A percentile compares a stretch with the other conserved stretches of the same genome.
These are phyloP conservation scores for Capronia americana DNA, from an alignment of 2,329 filamentous ascomycete genomes.

Conservation along the genomic window DNA sequence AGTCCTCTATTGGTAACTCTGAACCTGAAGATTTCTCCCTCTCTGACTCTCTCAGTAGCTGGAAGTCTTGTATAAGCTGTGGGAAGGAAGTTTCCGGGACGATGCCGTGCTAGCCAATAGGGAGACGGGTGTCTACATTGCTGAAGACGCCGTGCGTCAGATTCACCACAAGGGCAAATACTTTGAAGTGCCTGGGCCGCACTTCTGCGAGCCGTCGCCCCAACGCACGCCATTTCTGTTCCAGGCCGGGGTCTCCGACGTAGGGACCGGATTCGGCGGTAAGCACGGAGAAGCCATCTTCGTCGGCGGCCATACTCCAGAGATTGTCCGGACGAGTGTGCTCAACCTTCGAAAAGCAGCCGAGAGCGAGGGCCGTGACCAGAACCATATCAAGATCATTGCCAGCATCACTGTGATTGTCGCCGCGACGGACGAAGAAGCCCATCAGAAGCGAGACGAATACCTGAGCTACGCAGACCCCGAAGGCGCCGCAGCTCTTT, in stretches of 20 bases:
- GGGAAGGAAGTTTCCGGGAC: constrained; percentile 60
- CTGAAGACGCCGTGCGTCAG: constrained; percentile 63
- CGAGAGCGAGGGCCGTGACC: constrained; percentile 59
- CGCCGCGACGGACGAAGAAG: constrained; percentile 59
- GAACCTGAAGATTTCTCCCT: not conserved
- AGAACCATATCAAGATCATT: constrained; percentile 63
- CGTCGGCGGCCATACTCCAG: constrained; percentile 52
- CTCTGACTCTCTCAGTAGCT: not conserved
- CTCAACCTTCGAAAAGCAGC: constrained; percentile 52
- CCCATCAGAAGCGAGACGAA: constrained; percentile 58
- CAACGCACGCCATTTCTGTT: constrained; percentile 58
- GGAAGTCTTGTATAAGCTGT: constrained; percentile 54
- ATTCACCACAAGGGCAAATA: constrained; percentile 66
- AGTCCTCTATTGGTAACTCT: not conserved
- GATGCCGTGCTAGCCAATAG: constrained; percentile 61
- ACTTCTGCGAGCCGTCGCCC: constrained; percentile 53
- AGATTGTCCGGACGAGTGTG: constrained; percentile 51
- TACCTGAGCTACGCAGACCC: constrained; percentile 59
- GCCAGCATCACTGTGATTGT: constrained; percentile 58
- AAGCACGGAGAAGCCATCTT: constrained; percentile 56
- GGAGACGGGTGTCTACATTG: constrained; percentile 64
- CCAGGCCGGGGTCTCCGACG: constrained; percentile 55
- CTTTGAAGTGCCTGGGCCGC: constrained; percentile 53
- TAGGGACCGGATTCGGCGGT: constrained; percentile 55
- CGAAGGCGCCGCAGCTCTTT: constrained; percentile 61